Conservation (phyloP, 768 basidiomycete species). For the Rhodotorula kratochvilovae region DNA sequence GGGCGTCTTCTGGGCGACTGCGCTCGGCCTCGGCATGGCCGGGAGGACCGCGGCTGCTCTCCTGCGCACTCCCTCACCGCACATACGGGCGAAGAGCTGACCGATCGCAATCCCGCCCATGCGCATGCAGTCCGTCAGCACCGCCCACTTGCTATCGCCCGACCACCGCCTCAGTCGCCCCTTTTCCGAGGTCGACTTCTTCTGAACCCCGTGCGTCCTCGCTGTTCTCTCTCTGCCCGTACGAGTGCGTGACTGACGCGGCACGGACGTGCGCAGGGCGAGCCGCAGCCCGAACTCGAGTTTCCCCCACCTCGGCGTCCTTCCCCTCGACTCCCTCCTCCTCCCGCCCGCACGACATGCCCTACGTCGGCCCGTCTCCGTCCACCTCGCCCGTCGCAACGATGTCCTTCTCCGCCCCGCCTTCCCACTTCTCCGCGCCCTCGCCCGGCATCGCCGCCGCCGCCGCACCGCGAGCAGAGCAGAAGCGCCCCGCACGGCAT, state of each 20-base stretch:
- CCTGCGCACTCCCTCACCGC: too few relatives aligned
- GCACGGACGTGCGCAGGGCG: neutral
- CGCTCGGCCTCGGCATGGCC: too few relatives aligned
- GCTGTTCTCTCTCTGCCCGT: neutral
- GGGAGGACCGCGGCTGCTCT: too few relatives aligned
- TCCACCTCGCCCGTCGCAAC: conserved; percentile 16
- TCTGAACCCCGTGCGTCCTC: neutral
- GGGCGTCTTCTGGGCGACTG: too few relatives aligned
- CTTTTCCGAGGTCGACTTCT: too few relatives aligned
- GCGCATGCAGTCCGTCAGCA: too few relatives aligned
- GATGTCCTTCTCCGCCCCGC: conserved; percentile 11
- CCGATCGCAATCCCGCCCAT: too few relatives aligned
- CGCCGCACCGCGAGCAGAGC: conserved; percentile 7
- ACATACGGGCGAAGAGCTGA: too few relatives aligned
- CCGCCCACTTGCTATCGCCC: too few relatives aligned
- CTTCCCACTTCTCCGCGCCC: neutral
- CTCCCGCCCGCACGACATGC: neutral
- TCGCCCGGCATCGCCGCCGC: conserved; percentile 1
- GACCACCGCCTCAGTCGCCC: too few relatives aligned
- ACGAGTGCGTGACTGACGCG: too few relatives aligned
- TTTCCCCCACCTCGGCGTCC: neutral
- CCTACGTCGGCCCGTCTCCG: neutral
- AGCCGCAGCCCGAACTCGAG: neutral
- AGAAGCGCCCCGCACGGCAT: conserved; percentile 25
- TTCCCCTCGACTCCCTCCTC: neutral